Conservation (phyloP, 1,284 basidiomycete genomes). For the Hymenochaete sp. region DNA sequence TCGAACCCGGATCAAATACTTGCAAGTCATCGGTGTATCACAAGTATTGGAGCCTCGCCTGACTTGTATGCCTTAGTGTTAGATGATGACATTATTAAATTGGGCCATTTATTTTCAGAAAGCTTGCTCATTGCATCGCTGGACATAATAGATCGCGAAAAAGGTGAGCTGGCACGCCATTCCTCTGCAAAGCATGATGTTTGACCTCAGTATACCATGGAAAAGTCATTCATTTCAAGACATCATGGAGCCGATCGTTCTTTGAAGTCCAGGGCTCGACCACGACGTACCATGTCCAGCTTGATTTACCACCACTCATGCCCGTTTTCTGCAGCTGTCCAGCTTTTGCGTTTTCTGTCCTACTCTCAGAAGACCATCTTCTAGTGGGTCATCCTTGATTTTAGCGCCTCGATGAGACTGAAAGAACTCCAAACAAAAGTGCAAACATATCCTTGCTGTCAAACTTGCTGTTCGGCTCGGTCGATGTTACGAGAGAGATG, state of each 20-base stretch:
- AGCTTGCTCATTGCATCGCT: constrained; percentile 54
- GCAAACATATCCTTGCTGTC: constrained; percentile 68
- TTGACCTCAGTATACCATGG: background rate
- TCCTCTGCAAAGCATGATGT: background rate
- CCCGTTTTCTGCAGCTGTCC: constrained; percentile 66
- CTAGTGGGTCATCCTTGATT: constrained; percentile 39
- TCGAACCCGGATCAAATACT: constrained; percentile 25
- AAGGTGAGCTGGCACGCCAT: constrained; percentile 33
- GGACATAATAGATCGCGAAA: constrained; percentile 60
- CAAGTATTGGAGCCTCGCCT: too few relatives aligned
- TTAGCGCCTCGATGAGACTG: background rate
- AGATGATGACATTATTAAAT: constrained; percentile 45
- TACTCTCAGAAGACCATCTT: constrained; percentile 49
- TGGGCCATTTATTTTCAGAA: constrained; percentile 53
- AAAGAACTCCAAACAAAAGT: constrained; percentile 33
- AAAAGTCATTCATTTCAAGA: constrained; percentile 54
- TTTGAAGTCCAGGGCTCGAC: constrained; percentile 62
- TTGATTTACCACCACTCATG: constrained; percentile 35
- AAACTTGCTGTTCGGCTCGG: constrained; percentile 46
- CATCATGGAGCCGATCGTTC: constrained; percentile 45
- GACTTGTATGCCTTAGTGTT: constrained; percentile 38
- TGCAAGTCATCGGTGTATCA: background rate
- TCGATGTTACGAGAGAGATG: constrained; percentile 40
- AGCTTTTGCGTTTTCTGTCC: constrained; percentile 54
- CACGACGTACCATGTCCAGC: constrained; percentile 51